These are phyloP conservation scores for Apiotrichum gracile DNA, from an alignment of 1,284 basidiomycete species.

Conservation along the genomic window DNA sequence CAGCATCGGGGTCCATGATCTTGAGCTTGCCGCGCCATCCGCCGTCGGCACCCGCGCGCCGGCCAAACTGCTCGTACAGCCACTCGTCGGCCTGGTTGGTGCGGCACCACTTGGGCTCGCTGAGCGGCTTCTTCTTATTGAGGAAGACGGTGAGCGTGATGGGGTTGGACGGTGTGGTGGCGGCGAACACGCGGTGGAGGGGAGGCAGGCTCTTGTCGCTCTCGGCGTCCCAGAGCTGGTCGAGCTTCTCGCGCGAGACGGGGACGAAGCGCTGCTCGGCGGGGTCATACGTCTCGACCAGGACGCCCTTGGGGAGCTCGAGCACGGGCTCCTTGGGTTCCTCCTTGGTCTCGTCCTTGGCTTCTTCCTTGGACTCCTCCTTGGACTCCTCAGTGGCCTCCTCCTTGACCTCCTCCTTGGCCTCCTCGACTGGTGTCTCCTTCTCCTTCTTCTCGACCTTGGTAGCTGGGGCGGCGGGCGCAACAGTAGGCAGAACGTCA, in stretches of 20 bases:
- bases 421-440: constrained; percentile 5
- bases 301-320: constrained; percentile 39
- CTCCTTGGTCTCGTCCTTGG: constrained; percentile 3
- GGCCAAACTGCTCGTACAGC: constrained; percentile 77
- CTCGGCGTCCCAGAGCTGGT: constrained; percentile 23
- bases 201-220: constrained; percentile 19
- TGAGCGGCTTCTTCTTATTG: constrained; percentile 77
- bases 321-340: constrained; percentile 4
- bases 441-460: constrained; percentile 8
- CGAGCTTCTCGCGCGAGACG: constrained; percentile 25
- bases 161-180: constrained; percentile 3
- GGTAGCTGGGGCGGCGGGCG: too few species aligned
- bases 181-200: constrained; percentile 19
- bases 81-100: constrained; percentile 89
- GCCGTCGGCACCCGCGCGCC: constrained; percentile 52
- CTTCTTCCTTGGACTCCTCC: constrained; percentile 7
- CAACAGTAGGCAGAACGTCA: constrained; percentile 42
- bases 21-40: constrained; percentile 91
- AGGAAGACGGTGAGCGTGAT: constrained; percentile 55
- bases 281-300: constrained; percentile 44
- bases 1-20: constrained; percentile 89
- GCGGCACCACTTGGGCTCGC: constrained; percentile 93
- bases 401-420: constrained; percentile 6
- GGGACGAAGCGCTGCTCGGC: constrained; percentile 40
- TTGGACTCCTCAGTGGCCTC: constrained; percentile 8